Base-by-base conservation (phyloP, 176 grass and related monocot species). In the Dactylis glomerata region DNA sequence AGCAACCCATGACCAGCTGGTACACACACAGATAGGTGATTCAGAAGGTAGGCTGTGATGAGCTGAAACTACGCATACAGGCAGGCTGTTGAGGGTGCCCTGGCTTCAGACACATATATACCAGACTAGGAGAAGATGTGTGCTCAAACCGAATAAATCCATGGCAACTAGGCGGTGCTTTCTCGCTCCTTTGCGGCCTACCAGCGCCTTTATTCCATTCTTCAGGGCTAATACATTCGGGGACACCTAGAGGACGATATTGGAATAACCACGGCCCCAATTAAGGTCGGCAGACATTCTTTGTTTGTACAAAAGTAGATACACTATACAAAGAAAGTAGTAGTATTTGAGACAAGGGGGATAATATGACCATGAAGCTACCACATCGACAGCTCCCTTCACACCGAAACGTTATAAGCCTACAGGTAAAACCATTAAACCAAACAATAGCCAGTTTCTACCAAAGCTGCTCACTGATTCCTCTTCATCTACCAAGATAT, bases 201-300 rank as follows among this genome's bases (percentile, higher is more conserved):
- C 45, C n/a, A 32, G 65, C 30, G 31, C 41, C 92, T 92, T 94
- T 94, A 92, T 94, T 94, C 92, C 87, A 81, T 84, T 47, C 87
- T 92, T 90, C 64, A 58, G 8, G 57, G 66, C 28, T 77, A 88
- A 90, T 92, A 63, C 67, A 87, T 92, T 49, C 90, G 69, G 36
- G 36, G 65, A 42, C 52, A 59, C 23, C 69, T 20, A 77, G 20
- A 33, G 57, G 81, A 88, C 76, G 47, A 75, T 37, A 71, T 47
- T 40, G 78, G 85, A 91, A 85, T 80, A 79, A 78, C 42, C 61
- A 46, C 3, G 16, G 32, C 34, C 31, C 20, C 87, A 68, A n/a
- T n/a, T n/a, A n/a, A 89, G 57, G 65, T 64, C 61, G 56, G 44
- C 55, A 82, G 38, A 77, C 32, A 86, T 51, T 82, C 42, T 10